Conservation (phyloP, 176 grass and related monocot species). For the Triticum turgidum region DNA sequence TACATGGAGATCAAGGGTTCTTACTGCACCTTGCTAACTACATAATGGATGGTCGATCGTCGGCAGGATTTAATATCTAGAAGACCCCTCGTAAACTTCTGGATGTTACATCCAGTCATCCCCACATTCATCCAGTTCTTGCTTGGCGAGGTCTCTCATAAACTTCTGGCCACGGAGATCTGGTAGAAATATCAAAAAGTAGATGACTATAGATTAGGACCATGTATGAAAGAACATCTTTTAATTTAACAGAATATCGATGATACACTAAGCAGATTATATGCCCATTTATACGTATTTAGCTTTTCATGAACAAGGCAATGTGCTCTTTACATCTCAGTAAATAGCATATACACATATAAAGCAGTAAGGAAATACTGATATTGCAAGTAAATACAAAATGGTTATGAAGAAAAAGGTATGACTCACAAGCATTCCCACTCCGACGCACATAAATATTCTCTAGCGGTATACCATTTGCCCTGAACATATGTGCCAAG, state of each 20-base stretch:
- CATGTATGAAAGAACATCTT: not conserved
- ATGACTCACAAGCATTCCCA: not conserved
- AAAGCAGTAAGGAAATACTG: not conserved
- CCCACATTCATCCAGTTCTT: not conserved
- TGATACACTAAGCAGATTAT: not conserved
- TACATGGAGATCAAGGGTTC: not conserved
- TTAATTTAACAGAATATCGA: not conserved
- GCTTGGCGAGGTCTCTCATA: slow-evolving; percentile 22
- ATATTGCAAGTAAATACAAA: not conserved
- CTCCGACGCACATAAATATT: slow-evolving; percentile 19
- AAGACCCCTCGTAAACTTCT: not conserved
- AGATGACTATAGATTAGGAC: not conserved
- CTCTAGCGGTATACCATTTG: slow-evolving; percentile 6
- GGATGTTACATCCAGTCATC: not conserved
- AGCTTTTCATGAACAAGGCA: not conserved
- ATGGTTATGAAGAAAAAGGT: not conserved
- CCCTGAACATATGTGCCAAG: slow-evolving; percentile 17
- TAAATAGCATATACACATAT: not conserved
- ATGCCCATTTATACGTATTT: not conserved
- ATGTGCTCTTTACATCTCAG: too few relatives aligned
- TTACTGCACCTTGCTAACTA: not conserved
- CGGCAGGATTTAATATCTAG: not conserved
- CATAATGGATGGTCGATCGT: not conserved
- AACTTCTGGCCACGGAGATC: slow-evolving; percentile 19
- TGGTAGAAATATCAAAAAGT: slow-evolving; percentile 5